phyloP scores from a whole-genome alignment of 2,329 filamentous ascomycete species.

The Xenoacremonium recifei region DNA sequence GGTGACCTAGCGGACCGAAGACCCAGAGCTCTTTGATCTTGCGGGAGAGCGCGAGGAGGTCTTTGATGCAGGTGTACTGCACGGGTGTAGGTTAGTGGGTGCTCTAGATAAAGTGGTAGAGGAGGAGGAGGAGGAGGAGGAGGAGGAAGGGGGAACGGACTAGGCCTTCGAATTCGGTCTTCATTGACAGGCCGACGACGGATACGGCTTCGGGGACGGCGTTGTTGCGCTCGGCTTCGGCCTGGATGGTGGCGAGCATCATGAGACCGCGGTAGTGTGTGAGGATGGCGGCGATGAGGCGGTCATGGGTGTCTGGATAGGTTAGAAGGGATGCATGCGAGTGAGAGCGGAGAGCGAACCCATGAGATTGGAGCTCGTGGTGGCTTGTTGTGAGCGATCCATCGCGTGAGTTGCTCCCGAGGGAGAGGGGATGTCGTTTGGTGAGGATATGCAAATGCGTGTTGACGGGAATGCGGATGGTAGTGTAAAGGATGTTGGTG shows the following conservation, averaged over 20 bases:
- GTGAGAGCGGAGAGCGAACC: conserved; percentile 20
- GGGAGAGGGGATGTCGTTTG: neutral
- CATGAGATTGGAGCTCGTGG: conserved; percentile 37
- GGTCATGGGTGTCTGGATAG: conserved; percentile 40
- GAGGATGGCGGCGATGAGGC: conserved; percentile 44
- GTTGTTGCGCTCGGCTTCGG: conserved; percentile 37
- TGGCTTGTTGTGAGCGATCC: conserved; percentile 32
- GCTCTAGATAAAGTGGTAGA: neutral
- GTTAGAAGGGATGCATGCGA: neutral
- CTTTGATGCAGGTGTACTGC: conserved; percentile 44
- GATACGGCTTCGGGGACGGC: conserved; percentile 41
- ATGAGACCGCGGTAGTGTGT: conserved; percentile 43
- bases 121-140: neutral
- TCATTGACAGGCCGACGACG: conserved; percentile 42
- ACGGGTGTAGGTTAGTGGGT: too few species aligned
- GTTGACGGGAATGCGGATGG: conserved; percentile 10
- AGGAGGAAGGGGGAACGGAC: conserved; percentile 20
- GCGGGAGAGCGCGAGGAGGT: conserved; percentile 42
- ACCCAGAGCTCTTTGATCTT: conserved; percentile 47
- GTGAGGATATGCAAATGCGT: neutral
- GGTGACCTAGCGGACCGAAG: conserved; percentile 40
- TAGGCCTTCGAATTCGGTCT: conserved; percentile 44
- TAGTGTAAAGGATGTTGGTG: conserved; percentile 4
- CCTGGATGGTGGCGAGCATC: conserved; percentile 43
- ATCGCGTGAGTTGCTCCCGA: conserved; percentile 15